Conservation (phyloP, 2,329 filamentous ascomycete species). For the Penicillium sp. region DNA sequence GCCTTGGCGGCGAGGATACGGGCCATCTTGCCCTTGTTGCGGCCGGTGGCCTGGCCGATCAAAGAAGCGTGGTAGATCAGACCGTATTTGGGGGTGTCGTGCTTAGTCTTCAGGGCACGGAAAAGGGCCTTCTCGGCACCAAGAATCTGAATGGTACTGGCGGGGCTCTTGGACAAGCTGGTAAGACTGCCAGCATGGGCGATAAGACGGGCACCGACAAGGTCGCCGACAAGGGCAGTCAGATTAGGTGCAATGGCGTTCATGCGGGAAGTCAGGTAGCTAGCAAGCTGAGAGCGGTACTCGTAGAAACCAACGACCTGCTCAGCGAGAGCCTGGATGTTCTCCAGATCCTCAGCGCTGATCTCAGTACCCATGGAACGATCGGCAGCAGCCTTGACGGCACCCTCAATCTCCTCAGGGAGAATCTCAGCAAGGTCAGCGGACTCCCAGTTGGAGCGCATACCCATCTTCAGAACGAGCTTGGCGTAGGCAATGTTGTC, state of each 20-base stretch:
- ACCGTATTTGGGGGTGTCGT: slow-evolving; percentile 98
- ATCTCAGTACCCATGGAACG: slow-evolving; percentile 99
- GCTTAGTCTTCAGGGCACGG: slow-evolving; percentile 97
- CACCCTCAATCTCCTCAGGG: slow-evolving; percentile 88
- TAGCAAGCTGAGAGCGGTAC: slow-evolving; percentile 82
- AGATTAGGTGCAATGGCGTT: slow-evolving; percentile 94
- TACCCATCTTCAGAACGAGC: slow-evolving; percentile 84
- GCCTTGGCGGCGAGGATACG: slow-evolving; percentile 94
- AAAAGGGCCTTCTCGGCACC: slow-evolving; percentile 99
- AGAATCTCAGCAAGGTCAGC: slow-evolving; percentile 85
- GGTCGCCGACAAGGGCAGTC: slow-evolving; percentile 85
- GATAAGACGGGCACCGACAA: slow-evolving; percentile 92
- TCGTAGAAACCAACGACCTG: slow-evolving; percentile 91
- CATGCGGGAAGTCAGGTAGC: slow-evolving; percentile 91
- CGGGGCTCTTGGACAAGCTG: slow-evolving; percentile 91
- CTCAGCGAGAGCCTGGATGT: slow-evolving; percentile 87
- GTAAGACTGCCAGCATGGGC: slow-evolving; percentile 91
- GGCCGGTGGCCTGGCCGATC: slow-evolving; percentile 93
- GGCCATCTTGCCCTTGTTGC: slow-evolving; percentile 99
- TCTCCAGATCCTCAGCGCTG: slow-evolving; percentile 84
- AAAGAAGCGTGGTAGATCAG: slow-evolving; percentile 89
- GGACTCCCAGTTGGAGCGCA: slow-evolving; percentile 74
- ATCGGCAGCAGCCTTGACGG: slow-evolving; percentile 91
- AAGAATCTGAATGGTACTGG: slow-evolving; percentile 94
- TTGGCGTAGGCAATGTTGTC: slow-evolving; percentile 94